Evolutionary conservation across 148 eudicot species (phyloP).

Genomic region (Pouteria glomerata): DNA sequence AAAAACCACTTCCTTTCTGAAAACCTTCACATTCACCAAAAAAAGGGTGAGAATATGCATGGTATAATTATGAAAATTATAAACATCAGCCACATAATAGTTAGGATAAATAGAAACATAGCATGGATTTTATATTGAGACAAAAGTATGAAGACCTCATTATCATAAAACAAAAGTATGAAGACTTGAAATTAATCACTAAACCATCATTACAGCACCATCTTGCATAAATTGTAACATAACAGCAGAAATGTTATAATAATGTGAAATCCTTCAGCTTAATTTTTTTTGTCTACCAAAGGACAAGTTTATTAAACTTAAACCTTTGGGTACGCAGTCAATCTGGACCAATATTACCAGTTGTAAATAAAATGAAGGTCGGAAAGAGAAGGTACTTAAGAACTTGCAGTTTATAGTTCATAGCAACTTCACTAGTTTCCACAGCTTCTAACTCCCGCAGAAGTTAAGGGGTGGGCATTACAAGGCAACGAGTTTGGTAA

Average conservation of each 20-base stretch:
- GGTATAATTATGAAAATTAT: background rate
- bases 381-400: no score
- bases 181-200: background rate
- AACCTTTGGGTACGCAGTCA: background rate
- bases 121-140: background rate
- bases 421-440: background rate
- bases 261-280: background rate
- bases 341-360: background rate
- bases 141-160: background rate
- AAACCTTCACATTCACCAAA: constrained; percentile 46
- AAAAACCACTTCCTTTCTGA: constrained; percentile 77
- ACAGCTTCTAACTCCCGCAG: background rate
- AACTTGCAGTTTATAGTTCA: background rate
- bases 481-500: no score
- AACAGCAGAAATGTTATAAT: background rate
- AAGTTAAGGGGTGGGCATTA: background rate
- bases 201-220: background rate
- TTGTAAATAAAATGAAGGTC: background rate
- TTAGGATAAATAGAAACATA: background rate
- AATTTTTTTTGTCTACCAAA: background rate
- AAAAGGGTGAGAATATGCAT: background rate
- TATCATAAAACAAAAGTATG: no score
- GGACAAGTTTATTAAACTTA: background rate
- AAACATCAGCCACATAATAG: background rate
- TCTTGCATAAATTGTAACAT: background rate